Evolutionary conservation across 495 filamentous ascomycete genomes (phyloP), one percentile per base, ranked within the genome.

Genomic region (Zalerion maritima): DNA sequence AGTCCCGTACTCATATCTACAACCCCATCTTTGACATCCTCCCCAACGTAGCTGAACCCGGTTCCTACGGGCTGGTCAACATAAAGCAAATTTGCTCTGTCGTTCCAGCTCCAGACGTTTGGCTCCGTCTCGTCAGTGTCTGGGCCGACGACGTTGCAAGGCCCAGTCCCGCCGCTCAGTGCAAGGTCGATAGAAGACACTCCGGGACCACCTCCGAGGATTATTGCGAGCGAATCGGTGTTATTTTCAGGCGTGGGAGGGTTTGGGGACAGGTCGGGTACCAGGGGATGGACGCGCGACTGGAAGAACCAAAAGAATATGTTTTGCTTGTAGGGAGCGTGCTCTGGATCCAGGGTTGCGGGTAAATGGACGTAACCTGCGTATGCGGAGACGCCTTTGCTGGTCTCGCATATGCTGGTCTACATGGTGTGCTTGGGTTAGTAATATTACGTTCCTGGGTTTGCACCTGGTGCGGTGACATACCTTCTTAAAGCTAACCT

Each of bases 1-100:
- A 40, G 35, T 38, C 57, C 57, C 11, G 52, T 54, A 26, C 58
- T 33, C 10, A 61, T 50, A 35, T 67, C 55, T 35, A 59, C 45
- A n/a, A n/a, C n/a, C n/a, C n/a, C n/a, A n/a, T n/a, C n/a, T n/a
- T n/a, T n/a, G n/a, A n/a, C n/a, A n/a, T n/a, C n/a, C n/a, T n/a
- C n/a, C n/a, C n/a, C n/a, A n/a, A n/a, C 53, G 12, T 52, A 52
- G n/a, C 45, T 49, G 15, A 52, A 47, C n/a, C 48, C 48, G 11
- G 47, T 43, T 20, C 49, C 45, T 11, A 47, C 45, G 9, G 48
- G 48, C 32, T 52, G 48, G 29, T 52, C 48, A 10, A 52, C 35
- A 26, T 47, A 52, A 21, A 52, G 34, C 46, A 52, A 49, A 21
- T 52, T 52, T 13, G 47, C 48, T 52, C 31, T 41, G 18, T 45